Conservation (phyloP, 2,329 filamentous ascomycete species). For the Lachnellula suecica region DNA sequence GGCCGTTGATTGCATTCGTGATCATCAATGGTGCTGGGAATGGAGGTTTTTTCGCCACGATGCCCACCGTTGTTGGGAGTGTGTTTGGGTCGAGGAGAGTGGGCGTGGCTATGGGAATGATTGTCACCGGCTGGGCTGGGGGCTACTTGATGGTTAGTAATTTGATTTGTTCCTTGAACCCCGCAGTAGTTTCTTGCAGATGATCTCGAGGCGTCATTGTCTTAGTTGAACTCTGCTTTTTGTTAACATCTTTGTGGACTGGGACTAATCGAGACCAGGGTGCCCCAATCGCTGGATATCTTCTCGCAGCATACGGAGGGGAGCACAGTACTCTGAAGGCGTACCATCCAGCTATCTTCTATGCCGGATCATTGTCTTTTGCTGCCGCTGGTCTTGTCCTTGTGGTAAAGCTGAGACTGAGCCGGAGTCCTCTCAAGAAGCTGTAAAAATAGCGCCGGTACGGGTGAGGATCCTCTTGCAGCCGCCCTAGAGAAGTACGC, state of each 20-base stretch:
- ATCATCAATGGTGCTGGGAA: conserved; percentile 60
- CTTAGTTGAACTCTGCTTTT: too few species aligned
- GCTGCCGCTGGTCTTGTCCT: conserved; percentile 43
- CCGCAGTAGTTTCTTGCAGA: too few species aligned
- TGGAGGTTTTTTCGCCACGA: conserved; percentile 62
- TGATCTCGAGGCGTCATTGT: too few species aligned
- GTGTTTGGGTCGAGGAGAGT: conserved; percentile 56
- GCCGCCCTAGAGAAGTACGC: conserved; percentile 95
- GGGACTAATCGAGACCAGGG: conserved; percentile 36
- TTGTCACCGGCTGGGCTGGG: conserved; percentile 58
- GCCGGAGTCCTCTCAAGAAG: conserved; percentile 36
- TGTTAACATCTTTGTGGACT: not conserved
- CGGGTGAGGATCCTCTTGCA: conserved; percentile 83
- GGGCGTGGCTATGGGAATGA: conserved; percentile 60
- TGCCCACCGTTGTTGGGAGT: conserved; percentile 61
- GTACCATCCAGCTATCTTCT: conserved; percentile 61
- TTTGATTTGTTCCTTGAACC: conserved; percentile 6
- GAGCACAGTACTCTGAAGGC: conserved; percentile 47
- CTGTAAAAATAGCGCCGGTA: conserved; percentile 59
- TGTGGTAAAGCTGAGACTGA: conserved; percentile 43
- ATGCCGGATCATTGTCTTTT: conserved; percentile 53
- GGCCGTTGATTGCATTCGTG: conserved; percentile 54
- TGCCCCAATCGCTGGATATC: conserved; percentile 58
- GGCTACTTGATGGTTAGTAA: conserved; percentile 58
- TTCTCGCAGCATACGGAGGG: conserved; percentile 55